Base-by-base conservation (phyloP, 1,139 yeast genomes). In the Insectozyma bohioensis region DNA sequence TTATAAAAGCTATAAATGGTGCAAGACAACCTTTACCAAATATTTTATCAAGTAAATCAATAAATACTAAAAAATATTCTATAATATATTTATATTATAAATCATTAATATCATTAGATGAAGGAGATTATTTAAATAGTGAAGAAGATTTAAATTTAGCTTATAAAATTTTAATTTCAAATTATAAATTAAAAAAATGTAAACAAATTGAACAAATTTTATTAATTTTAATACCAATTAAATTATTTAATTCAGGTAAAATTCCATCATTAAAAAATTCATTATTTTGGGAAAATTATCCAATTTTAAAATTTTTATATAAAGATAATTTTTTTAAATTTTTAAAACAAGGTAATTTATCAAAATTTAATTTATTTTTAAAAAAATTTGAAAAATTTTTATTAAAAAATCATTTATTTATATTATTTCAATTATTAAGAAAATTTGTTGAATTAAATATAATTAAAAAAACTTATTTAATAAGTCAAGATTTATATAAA, bases 1-100 rank as follows among this genome's bases (percentile, higher is more conserved):
- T 87, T 37, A 79, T 86, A 38, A 80, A 81, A 52, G 96, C 90
- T 2, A 61, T 88, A 28, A 71, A 65, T 21, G 75, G 79, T 4
- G 74, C 81, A 38, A 54, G 70, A 12, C 60, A 61, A 12, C 54
- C 58, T 26, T 47, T 68, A 18, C 76, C 75, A 4, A 77, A 74
- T 24, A 61, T 84, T 41, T 4, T 6, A 5, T 9, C 5, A 2
- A 80, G 85, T 12, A 57, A 67, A 4, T 49, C 77, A 6, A 52
- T 62, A 3, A 39, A 50, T 11, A 68, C 72, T 18, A 72, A 70
- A 43, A 60, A 75, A 8, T 80, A 81, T 35, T 68, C 77, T 7
- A 72, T 78, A 8, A 72, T 78, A 2, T 86, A 76, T 50, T 59
- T 76, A 30, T 87, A 82, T 56, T 85, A 79, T 54, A 67, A 78